Evolutionary conservation across 768 basidiomycete genomes (phyloP), one percentile per base, ranked within the genome.

Genomic region (Termitomyces sp.): DNA sequence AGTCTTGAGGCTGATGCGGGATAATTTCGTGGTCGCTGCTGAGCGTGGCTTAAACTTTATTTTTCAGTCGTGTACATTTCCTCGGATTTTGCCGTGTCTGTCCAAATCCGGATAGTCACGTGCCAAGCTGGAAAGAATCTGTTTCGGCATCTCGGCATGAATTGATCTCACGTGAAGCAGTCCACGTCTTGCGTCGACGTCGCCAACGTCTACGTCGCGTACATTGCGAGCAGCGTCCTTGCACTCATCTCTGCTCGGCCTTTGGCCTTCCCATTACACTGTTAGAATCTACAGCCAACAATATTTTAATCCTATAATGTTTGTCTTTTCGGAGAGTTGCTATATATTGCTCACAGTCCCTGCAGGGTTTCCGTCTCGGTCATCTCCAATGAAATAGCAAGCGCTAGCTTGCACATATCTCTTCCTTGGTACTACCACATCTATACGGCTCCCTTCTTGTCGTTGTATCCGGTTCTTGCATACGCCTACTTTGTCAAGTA

Each of bases 401-500:
- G 80, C 42, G 86, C 88, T 51, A 86, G 81, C 66, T 71, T 91
- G 57, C 89, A 88, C 66, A 75, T 83, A 58, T 77, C 82, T 51
- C 76, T 87, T 52, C 87, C 88, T n/a, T 81, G 83, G 79, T 81
- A 85, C 66, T 79, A 76, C 42, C 86, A 91, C 66, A 70, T 93
- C 56, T 94, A 94, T 68, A 81, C 86, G 6, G 58, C 86, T 18
- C 92, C 92, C 0, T 92, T 91, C 66, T 78, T 93, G n/a, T 82
- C 81, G 1, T 76, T 93, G 51, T 94, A 93, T 62, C 92, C 92
- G 0, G 70, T 94, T 33, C 81, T 92, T 33, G 91, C 89, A 27
- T 97, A 96, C 71, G 89, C 95, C 22, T 98, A 98, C 78, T 92
- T 88, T 66, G 72, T 94, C 73, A 88, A 83, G 72, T 97, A 98